A percentile compares a stretch with the other conserved stretches of the same genome.
Conservation (phyloP, 441 rosid species). For the Eutrema salsugineum region DNA sequence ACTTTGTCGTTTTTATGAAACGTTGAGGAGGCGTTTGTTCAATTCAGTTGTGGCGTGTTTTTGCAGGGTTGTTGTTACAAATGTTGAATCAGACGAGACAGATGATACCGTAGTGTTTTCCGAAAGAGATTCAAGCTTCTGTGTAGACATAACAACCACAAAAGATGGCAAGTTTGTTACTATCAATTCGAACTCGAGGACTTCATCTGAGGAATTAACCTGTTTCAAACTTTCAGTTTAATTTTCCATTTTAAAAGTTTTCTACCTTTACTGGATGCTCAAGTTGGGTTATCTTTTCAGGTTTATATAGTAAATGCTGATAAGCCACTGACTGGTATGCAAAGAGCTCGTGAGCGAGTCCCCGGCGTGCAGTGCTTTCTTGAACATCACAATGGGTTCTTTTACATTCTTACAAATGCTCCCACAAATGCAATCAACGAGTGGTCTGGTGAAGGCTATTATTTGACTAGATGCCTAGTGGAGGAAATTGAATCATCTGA, state of each 20-base stretch:
- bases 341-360: conserved; percentile 53
- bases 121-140: conserved; percentile 70
- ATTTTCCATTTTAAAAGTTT: conserved; percentile 2
- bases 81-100: conserved; percentile 43
- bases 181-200: conserved; percentile 91
- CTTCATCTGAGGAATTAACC: conserved; percentile 85
- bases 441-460: conserved; percentile 48
- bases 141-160: conserved; percentile 87
- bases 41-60: conserved; percentile 6
- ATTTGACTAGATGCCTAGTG: conserved; percentile 54
- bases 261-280: conserved; percentile 19
- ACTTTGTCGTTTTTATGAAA: not conserved
- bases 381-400: conserved; percentile 76
- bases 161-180: conserved; percentile 96
- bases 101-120: conserved; percentile 44
- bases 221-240: conserved; percentile 20
- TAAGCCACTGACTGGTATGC: conserved; percentile 49
- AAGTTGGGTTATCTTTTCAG: conserved; percentile 39
- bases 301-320: conserved; percentile 67
- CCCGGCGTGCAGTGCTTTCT: conserved; percentile 69
- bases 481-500: conserved; percentile 43
- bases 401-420: conserved; percentile 82
- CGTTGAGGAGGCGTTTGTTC: conserved; percentile 16
- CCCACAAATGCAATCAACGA: conserved; percentile 40
- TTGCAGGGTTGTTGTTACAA: conserved; percentile 71